These are phyloP conservation scores for Tolypocladium amazonense DNA, from an alignment of 2,329 filamentous ascomycete species.

Conservation along the genomic window DNA sequence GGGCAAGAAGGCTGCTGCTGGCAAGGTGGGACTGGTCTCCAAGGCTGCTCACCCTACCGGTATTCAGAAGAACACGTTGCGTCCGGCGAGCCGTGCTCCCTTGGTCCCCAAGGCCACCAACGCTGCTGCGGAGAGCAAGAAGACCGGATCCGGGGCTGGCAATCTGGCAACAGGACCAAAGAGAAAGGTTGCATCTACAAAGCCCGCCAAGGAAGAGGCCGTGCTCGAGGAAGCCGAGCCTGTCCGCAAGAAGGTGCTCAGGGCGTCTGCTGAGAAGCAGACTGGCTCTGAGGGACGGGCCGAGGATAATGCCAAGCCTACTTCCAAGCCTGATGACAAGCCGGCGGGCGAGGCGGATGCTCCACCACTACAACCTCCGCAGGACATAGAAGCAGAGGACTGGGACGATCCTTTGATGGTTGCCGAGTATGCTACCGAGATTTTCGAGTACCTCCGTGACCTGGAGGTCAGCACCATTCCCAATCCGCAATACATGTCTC, in stretches of 20 bases:
- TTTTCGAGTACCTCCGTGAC: constrained; percentile 89
- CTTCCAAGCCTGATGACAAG: constrained; percentile 12
- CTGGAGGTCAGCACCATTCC: constrained; percentile 71
- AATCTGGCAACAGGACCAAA: constrained; percentile 53
- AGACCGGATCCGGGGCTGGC: constrained; percentile 61
- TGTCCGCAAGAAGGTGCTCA: constrained; percentile 53
- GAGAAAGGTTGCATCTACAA: constrained; percentile 50
- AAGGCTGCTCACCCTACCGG: constrained; percentile 77
- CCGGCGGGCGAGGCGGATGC: background rate
- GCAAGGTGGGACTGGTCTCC: constrained; percentile 60
- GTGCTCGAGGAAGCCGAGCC: constrained; percentile 56
- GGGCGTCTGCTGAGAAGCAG: constrained; percentile 40
- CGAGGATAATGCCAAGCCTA: constrained; percentile 14
- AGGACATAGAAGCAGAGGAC: constrained; percentile 71
- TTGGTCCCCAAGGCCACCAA: constrained; percentile 58
- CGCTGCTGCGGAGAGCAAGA: constrained; percentile 57
- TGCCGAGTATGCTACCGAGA: constrained; percentile 91
- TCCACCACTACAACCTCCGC: background rate
- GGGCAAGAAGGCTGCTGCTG: constrained; percentile 59
- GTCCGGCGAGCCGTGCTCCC: constrained; percentile 49
- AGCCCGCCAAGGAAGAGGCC: constrained; percentile 46
- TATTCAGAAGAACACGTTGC: constrained; percentile 58
- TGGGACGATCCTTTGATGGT: constrained; percentile 94
- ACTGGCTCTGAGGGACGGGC: constrained; percentile 11
- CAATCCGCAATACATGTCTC: constrained; percentile 89